These are phyloP conservation scores for Aspergillus flavus DNA, from an alignment of 2,329 filamentous ascomycete genomes.

Conservation along the genomic window DNA sequence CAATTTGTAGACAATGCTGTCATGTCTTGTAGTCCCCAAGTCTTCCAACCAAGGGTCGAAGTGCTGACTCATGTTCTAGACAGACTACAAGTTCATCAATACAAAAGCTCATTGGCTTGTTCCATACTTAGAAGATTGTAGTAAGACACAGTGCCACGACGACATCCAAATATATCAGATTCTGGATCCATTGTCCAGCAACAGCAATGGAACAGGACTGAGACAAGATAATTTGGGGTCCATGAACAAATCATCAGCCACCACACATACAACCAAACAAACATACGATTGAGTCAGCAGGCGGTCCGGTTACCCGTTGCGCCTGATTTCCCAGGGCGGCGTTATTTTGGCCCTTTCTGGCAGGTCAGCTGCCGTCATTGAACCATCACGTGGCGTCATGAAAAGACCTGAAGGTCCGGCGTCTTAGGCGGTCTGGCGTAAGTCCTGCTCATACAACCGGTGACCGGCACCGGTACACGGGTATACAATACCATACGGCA, in stretches of 20 bases:
- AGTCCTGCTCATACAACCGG: slow-evolving; percentile 14
- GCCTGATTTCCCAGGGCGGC: neutral
- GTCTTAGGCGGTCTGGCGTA: slow-evolving; percentile 19
- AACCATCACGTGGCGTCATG: slow-evolving; percentile 35
- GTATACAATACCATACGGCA: slow-evolving; percentile 23
- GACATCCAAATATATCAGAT: neutral
- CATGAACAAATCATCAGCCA: neutral
- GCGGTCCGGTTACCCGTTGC: slow-evolving; percentile 1
- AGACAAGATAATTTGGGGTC: neutral
- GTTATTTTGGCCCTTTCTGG: slow-evolving; percentile 11
- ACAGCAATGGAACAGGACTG: neutral
- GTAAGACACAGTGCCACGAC: slow-evolving; percentile 5
- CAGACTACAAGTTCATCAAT: neutral
- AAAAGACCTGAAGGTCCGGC: slow-evolving; percentile 13
- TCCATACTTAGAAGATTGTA: slow-evolving; percentile 12
- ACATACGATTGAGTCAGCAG: neutral
- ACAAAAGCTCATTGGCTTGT: slow-evolving; percentile 9
- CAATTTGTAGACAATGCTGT: slow-evolving; percentile 11
- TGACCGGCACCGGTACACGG: slow-evolving; percentile 20
- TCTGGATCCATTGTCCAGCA: neutral
- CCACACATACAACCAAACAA: neutral
- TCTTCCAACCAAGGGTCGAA: slow-evolving; percentile 9
- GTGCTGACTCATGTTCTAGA: slow-evolving; percentile 16
- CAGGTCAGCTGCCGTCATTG: slow-evolving; percentile 29
- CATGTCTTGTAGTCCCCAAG: slow-evolving; percentile 4